Base-by-base conservation (phyloP, 1,284 basidiomycete genomes). In the Moniliella sp. region DNA sequence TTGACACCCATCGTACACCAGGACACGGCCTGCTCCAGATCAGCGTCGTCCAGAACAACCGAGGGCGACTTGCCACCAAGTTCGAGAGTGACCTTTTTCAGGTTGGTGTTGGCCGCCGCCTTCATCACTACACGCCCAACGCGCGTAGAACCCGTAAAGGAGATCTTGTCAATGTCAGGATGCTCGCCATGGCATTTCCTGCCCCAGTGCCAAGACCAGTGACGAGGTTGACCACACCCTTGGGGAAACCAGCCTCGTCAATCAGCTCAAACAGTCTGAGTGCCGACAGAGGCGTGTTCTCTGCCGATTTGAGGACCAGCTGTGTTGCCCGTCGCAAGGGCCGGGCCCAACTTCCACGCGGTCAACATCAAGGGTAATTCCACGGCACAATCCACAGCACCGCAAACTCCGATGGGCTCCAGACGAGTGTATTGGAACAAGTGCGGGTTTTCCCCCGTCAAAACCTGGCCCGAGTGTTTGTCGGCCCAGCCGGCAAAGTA, bases 331-430 rank as follows among this genome's bases (percentile, higher is more conserved):
- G 45, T 41, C 5, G 52, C 51, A 3, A 57, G 40, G 40, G 0
- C 50, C 54, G 7, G 54, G 52, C 7, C 50, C 61, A 4, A 83
- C 76, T 67, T 91, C 47, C 45, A 40, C 25, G 49, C 49, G 14
- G n/a, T n/a, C n/a, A n/a, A n/a, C n/a, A n/a, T n/a, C n/a, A n/a
- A n/a, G n/a, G n/a, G 60, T 83, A 86, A 64, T 86, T 84, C 45
- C 43, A 51, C 8, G 44, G 50, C 32, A 44, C 50, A 40, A 53
- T 53, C 36, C n/a, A n/a, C n/a, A n/a, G 50, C 48, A 32, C 50
- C 50, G 34, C 46, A 83, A 37, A 93, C 83, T 46, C 86, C 88
- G 48, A 91, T 76, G 11, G 88, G 84, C 63, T 94, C 86, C 60
- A 88, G 81, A 17, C 75, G 69, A 64, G 63, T 78, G 75, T 50